Base-by-base conservation (phyloP, 1,284 basidiomycete genomes). In the Fomes fomentarius region DNA sequence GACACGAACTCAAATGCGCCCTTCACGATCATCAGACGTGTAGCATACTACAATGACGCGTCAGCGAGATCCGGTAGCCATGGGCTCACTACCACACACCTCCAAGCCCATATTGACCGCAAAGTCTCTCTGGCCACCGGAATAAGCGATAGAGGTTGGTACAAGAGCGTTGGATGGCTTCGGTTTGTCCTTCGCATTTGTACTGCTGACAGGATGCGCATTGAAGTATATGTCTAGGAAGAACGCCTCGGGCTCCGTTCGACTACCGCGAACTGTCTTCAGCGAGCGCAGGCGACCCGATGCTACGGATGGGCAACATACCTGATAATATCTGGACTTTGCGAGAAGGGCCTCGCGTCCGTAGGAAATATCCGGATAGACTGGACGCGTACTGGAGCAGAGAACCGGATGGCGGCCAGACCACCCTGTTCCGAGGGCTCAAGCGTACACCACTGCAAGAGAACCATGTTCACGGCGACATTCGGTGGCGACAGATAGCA, bases 1-100 rank as follows among this genome's bases (percentile, higher is more conserved):
- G 89, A 89, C 21, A 90, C 72, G 53, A 73, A 75, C 47, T 82
- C 72, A 65, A 91, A 92, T 26, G 78, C 73, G 26, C 89, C 91
- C 65, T 84, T 84, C 58, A 93, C 76, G 53, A 92, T 88, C 79
- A 93, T 84, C 24, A 93, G 74, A 48, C 90, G 85, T 21, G 89
- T 91, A 2, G 85, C 81, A 66, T 82, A 83, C 89, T 92, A 65
- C 14, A 35, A 31, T 5, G 19, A 58, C 26, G 51, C 25, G 47
- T 46, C 50, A 50, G 30, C 55, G 44, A 15, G 8, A 24, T n/a
- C 15, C n/a, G 7, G 14, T 25, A 22, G 12, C 50, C 33, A 35
- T 45, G 40, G 31, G 28, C 21, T 47, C 5, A 37, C 14, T 21
- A 42, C 44, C 17, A n/a, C 28, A 12, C 17, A 52, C 50, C 70